phyloP scores from a whole-genome alignment of 1,284 basidiomycete species.

The Sporisorium reilianum region DNA sequence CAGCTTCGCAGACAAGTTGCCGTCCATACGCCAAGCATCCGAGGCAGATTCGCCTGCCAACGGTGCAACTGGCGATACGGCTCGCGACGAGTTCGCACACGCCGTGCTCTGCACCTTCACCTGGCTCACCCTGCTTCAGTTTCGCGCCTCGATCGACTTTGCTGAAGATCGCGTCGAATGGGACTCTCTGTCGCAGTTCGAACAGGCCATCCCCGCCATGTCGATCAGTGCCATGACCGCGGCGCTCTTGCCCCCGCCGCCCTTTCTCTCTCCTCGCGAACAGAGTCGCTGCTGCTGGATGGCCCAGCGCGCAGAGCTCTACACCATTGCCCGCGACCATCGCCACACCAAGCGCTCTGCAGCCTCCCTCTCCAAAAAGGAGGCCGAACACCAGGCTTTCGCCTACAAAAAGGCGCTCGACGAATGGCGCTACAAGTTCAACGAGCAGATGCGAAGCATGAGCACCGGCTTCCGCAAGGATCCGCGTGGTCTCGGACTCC shows the following conservation, averaged over 20 bases:
- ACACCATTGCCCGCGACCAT: conserved; percentile 31
- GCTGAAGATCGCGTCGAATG: conserved; percentile 49
- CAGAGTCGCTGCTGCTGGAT: conserved; percentile 50
- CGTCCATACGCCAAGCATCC: conserved; percentile 26
- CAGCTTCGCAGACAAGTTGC: conserved; percentile 24
- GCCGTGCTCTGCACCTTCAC: conserved; percentile 45
- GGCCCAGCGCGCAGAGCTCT: conserved; percentile 45
- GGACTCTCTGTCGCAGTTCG: conserved; percentile 41
- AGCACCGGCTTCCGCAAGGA: conserved; percentile 38
- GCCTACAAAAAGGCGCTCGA: conserved; percentile 42
- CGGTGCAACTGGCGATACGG: conserved; percentile 5
- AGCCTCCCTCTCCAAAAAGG: conserved; percentile 31
- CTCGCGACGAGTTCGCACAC: conserved; percentile 39
- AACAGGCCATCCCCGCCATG: conserved; percentile 22
- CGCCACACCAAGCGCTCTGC: conserved; percentile 40
- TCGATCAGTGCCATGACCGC: conserved; percentile 22
- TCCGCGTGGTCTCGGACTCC: conserved; percentile 38
- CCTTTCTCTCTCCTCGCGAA: conserved; percentile 40
- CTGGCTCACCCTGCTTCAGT: conserved; percentile 40
- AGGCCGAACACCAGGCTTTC: conserved; percentile 36
- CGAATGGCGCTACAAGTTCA: conserved; percentile 48
- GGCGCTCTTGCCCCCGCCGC: conserved; percentile 28
- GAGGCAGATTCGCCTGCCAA: conserved; percentile 23
- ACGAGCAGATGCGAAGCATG: conserved; percentile 50
- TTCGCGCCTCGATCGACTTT: conserved; percentile 42